Evolutionary conservation across 129 eudicot genomes (phyloP), one percentile per base, ranked within the genome.

Genomic region (Escallonia rubra): DNA sequence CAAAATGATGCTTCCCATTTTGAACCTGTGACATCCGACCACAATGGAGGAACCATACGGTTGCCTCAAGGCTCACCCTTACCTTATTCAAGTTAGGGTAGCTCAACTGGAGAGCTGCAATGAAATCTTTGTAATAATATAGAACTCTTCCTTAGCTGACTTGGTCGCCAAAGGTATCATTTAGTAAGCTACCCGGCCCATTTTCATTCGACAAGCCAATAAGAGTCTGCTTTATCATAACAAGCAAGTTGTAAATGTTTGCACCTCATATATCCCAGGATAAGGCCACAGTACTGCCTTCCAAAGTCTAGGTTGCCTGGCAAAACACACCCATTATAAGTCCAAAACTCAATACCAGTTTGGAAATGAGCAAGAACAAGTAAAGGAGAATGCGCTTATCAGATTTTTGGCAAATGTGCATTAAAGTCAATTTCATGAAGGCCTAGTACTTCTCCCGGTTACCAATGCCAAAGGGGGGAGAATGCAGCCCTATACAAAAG

Each of bases 261-360:
- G 13, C 72, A 93, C 98, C 96, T 93, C 95, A 66, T 89, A 93
- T 61, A 78, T 82, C 75, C 98, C 98, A 65, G 96, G 98, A 79
- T 93, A 93, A 54, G 89, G 83, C 98, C 98, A 93, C 74, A 93
- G 45, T 42, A 79, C 77, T 57, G 86, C 74, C 74, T 68, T 76
- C 98, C 98, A 93, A 49, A 81, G 79, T 66, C 66, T 86, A 63
- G 84, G 62, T 61, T 78, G 75, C 79, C 96, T 88, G 95, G 9
- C 64, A 70, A 59, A 69, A 66, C 46, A 49, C 44, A 45, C 43
- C 44, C 44, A 67, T 9, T 39, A 45, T 60, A 46, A 38, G 39
- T 43, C 43, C 47, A 8, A 11, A 13, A 51, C 34, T 23, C 34
- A 23, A 23, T 58, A 46, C 46, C 40, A 39, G n/a, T 11, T 46